These are phyloP conservation scores for Elaphomyces granulatus DNA, from an alignment of 495 filamentous ascomycete species.

Conservation along the genomic window DNA sequence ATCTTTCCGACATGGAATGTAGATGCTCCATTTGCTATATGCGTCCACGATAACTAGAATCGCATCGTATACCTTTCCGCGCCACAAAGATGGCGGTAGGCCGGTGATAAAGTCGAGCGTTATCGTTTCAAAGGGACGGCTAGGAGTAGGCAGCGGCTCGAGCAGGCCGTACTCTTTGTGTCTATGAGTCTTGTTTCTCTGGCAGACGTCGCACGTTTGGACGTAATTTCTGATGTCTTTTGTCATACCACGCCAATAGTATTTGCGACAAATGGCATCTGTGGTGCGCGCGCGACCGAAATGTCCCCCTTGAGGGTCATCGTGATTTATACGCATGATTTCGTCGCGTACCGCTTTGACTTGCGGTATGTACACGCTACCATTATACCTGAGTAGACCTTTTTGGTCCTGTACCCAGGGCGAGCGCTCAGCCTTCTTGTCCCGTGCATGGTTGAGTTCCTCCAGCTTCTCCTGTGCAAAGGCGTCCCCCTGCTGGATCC, in stretches of 20 bases:
- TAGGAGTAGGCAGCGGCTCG: conserved; percentile 1
- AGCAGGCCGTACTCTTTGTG: conserved; percentile 7
- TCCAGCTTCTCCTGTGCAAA: not conserved
- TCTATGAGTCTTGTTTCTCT: conserved; percentile 1
- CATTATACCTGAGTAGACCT: not conserved
- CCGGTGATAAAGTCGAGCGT: conserved; percentile 10
- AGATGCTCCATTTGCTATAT: conserved; percentile 6
- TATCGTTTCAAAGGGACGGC: conserved; percentile 4
- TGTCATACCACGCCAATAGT: conserved; percentile 2
- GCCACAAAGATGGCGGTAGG: conserved; percentile 1
- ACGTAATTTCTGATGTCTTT: not conserved
- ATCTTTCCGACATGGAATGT: conserved; percentile 2
- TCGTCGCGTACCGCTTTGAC: not conserved
- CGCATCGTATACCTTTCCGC: not conserved
- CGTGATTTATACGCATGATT: not conserved
- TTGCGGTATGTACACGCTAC: not conserved
- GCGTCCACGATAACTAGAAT: conserved; percentile 11
- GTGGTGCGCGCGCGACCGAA: conserved; percentile 3
- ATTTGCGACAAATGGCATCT: conserved; percentile 2
- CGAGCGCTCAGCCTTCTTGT: not conserved
- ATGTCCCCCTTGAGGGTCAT: conserved; percentile 5
- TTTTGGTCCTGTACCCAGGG: not conserved
- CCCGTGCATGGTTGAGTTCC: not conserved
- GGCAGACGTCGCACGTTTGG: not conserved
- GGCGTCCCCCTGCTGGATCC: not conserved